A percentile compares a stretch with the other conserved stretches of the same genome.
Conservation (phyloP, 495 filamentous ascomycete species). For the Talaromyces ruber region DNA sequence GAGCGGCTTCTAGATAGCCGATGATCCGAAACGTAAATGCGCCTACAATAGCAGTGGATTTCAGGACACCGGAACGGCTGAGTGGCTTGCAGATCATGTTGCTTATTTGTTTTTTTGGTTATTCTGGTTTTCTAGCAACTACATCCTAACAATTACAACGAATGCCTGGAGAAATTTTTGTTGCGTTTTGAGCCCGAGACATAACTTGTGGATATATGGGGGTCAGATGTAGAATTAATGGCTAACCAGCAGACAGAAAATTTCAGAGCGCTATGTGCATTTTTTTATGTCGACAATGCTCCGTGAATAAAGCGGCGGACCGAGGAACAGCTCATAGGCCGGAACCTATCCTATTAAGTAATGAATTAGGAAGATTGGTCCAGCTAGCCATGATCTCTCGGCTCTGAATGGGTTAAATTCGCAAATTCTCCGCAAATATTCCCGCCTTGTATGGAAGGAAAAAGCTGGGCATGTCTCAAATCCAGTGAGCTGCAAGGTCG, state of each 20-base stretch:
- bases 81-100: background rate
- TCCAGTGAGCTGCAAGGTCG: background rate
- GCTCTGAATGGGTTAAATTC: background rate
- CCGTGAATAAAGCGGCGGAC: background rate
- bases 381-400: background rate
- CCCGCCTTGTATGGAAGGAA: background rate
- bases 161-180: background rate
- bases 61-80: background rate
- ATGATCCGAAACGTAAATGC: background rate
- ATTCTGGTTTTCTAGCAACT: background rate
- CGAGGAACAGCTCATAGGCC: background rate
- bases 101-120: background rate
- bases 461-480: constrained; percentile 1
- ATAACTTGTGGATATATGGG: background rate
- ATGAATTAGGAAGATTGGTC: background rate
- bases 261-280: background rate
- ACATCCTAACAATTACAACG: background rate
- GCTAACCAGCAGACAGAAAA: background rate
- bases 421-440: background rate
- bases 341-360: background rate
- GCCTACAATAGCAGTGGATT: background rate
- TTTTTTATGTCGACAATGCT: background rate
- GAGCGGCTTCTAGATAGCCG: background rate
- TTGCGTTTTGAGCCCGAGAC: background rate
- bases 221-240: too few species aligned